Evolutionary conservation across 2,329 filamentous ascomycete species (phyloP), one percentile per base, ranked within the genome.

Genomic region (Apiospora rasikravindrae): DNA sequence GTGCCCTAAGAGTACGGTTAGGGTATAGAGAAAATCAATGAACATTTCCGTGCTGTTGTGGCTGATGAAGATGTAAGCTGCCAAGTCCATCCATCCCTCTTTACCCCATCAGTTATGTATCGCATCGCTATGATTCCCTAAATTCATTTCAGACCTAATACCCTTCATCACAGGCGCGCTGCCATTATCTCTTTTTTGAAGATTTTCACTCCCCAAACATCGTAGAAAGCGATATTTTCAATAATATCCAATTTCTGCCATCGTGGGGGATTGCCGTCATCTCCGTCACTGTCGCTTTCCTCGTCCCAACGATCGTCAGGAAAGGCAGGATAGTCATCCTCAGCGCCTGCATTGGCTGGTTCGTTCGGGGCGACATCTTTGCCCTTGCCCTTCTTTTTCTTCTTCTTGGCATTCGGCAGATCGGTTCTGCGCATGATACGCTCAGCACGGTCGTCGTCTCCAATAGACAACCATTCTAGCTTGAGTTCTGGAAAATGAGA

Each of bases 141-240:
- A 40, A 10, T 40, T 64, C 57, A 64, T 64, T n/a, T 37, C 29
- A 40, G 33, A 22, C 40, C n/a, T 19, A 22, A n/a, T 16, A 16
- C 33, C 53, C 33, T 11, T 11, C 22, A 64, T 64, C 33, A 87
- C 40, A 88, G 75, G 29, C 82, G 79, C 1, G 85, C 86, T 29
- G 75, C 74, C 44, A 86, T 82, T 68, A 90, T 80, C 77, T 90
- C 88, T 79, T 89, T 90, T 75, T 88, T 84, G 74, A 90, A 91
- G 69, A 91, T 90, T 73, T 83, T 84, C 47, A 90, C 83, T 0
- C 84, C 88, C 74, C 74, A 80, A 7, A 87, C 79, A 66, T 88
- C 84, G 68, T 83, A 84, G 73, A 86, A 86, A 8, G 79, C 78
- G 11, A 84, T 76, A 3, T 78, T 79, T 24, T 85, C 83, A 2